phyloP scores from a whole-genome alignment of 2,329 filamentous ascomycete genomes.

The Chaetomiaceae sp. region DNA sequence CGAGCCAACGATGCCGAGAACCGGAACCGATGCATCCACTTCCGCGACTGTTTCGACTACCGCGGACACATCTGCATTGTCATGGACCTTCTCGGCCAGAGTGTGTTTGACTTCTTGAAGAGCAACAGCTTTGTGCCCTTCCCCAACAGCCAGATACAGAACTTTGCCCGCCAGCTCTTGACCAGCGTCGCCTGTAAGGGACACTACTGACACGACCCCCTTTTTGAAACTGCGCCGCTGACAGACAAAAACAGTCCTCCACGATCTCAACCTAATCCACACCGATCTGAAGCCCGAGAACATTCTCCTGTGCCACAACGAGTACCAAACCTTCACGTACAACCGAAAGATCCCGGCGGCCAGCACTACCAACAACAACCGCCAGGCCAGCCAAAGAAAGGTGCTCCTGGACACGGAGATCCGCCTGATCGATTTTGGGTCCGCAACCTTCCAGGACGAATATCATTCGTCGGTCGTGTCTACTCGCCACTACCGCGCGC shows the following conservation, averaged over 20 bases:
- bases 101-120: constrained; percentile 97
- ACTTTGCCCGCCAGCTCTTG: constrained; percentile 89
- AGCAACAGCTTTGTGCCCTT: constrained; percentile 93
- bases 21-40: constrained; percentile 92
- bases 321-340: constrained; percentile 67
- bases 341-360: constrained; percentile 66
- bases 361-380: constrained; percentile 49
- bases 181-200: constrained; percentile 95
- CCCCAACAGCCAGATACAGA: constrained; percentile 96
- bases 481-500: constrained; percentile 64
- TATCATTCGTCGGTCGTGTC: constrained; percentile 69
- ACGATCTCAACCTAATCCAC: constrained; percentile 95
- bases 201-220: neutral
- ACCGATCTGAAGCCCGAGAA: constrained; percentile 73
- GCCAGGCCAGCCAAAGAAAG: constrained; percentile 58
- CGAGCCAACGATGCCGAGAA: constrained; percentile 89
- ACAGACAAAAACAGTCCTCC: constrained; percentile 64
- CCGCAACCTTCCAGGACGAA: constrained; percentile 67
- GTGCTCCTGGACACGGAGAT: constrained; percentile 67
- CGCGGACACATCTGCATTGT: constrained; percentile 91
- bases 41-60: constrained; percentile 96
- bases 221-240: constrained; percentile 17
- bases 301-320: constrained; percentile 60
- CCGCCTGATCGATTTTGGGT: constrained; percentile 66
- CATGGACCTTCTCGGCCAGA: constrained; percentile 78